Base-by-base conservation (phyloP, 345 rosid species). In the Noccaea caerulescens region DNA sequence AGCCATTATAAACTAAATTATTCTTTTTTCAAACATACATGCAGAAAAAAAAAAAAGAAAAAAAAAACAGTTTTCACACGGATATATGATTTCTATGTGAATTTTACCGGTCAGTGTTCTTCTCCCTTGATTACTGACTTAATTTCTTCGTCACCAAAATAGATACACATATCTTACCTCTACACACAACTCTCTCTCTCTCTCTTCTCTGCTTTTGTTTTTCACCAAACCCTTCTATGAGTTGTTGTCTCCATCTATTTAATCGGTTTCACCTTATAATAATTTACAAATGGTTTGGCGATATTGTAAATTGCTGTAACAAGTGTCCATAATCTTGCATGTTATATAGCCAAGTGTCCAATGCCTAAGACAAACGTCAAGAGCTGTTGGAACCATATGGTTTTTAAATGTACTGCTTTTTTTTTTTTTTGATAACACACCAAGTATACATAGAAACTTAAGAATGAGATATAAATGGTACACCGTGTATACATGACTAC, bases 301-400 rank as follows among this genome's bases (percentile, higher is more conserved):
- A 10, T 44, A 8, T 18, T 37, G 52, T 46, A 10, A 45, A 5
- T 0, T 16, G 4, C 66, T 8, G n/a, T 14, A 66, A 37, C 65
- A 72, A 55, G 71, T 56, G 71, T 65, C 30, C 9, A 54, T 18
- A 20, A 32, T 65, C 7, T 64, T 65, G 66, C 43, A 44, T 63
- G 62, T 18, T 23, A 34, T 62, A 54, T 34, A 34, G 47, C 49
- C 57, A 44, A 44, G 44, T 64, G 77, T 72, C 53, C 6, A 53
- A 4, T 54, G 30, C 34, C 50, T 11, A 8, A 7, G 39, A 55
- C 44, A 61, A 42, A 9, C 44, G 63, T 45, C 71, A 25, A 37
- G 57, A 56, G 39, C 39, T 52, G 20, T 64, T 63, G 11, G 10
- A 58, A 8, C 58, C 25, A 27, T 27, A 27, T 3, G 23, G 23